Percentiles rank a stretch among this genome's conserved stretches.
These are phyloP conservation scores for Filobasidium wieringae DNA, from an alignment of 768 basidiomycete genomes.

Conservation along the genomic window DNA sequence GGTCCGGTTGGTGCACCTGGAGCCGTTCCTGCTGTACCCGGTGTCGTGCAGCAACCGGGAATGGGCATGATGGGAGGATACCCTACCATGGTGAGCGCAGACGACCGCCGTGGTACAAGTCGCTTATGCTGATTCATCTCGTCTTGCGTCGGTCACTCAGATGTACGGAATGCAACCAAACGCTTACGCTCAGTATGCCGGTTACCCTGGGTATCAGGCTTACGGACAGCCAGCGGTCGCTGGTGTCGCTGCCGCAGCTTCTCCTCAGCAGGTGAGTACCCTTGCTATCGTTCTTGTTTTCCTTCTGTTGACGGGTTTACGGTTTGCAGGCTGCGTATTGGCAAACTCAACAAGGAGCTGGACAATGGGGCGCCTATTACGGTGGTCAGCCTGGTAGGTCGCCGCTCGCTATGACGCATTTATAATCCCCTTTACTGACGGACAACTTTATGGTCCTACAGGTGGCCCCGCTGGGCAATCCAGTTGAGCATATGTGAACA, in stretches of 20 bases:
- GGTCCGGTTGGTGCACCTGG: slow-evolving; percentile 42
- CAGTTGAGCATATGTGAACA: too few species aligned
- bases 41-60: slow-evolving; percentile 45
- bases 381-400: slow-evolving; percentile 12
- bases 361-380: slow-evolving; percentile 16
- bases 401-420: not conserved
- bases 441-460: too few species aligned
- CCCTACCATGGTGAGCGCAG: slow-evolving; percentile 58
- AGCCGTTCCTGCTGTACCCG: slow-evolving; percentile 29
- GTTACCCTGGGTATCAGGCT: slow-evolving; percentile 46
- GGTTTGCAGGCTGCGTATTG: slow-evolving; percentile 1
- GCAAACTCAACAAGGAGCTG: slow-evolving; percentile 1
- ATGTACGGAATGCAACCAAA: slow-evolving; percentile 87
- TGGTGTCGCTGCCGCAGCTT: not conserved
- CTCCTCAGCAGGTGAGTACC: not conserved
- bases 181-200: slow-evolving; percentile 53
- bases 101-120: too few species aligned
- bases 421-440: not conserved
- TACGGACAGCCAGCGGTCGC: not conserved
- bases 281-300: too few species aligned
- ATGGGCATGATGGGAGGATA: slow-evolving; percentile 41
- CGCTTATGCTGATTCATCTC: not conserved
- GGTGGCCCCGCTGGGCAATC: too few species aligned
- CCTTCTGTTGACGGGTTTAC: not conserved
- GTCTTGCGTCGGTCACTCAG: slow-evolving; percentile 44